Evolutionary conservation across 257 asterid species (phyloP).

Genomic region (Voacanga thouarsii): DNA sequence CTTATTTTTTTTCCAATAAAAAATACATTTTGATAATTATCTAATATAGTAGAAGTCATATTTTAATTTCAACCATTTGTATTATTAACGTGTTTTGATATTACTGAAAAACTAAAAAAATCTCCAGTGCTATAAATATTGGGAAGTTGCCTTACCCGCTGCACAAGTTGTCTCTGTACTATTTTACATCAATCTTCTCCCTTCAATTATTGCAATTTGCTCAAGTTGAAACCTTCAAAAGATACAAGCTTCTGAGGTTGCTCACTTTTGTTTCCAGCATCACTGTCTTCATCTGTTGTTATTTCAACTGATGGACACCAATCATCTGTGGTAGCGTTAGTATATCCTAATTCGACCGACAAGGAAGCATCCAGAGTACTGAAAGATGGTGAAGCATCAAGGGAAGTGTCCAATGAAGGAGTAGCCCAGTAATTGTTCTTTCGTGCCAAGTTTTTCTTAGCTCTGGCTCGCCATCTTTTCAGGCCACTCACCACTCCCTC

Average conservation of each 20-base stretch:
- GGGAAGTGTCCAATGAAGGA: slow-evolving; percentile 30
- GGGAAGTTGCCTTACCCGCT: too few relatives aligned
- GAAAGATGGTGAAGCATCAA: slow-evolving; percentile 37
- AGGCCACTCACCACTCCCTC: slow-evolving; percentile 45
- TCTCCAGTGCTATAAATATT: too few relatives aligned
- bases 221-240: slow-evolving; percentile 39
- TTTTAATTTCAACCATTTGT: too few relatives aligned
- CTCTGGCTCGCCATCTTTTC: slow-evolving; percentile 58
- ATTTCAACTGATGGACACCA: slow-evolving; percentile 9
- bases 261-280: slow-evolving; percentile 14
- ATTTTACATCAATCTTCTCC: neutral
- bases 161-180: neutral
- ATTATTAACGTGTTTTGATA: too few relatives aligned
- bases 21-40: too few relatives aligned
- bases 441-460: slow-evolving; percentile 48
- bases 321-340: slow-evolving; percentile 22
- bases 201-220: slow-evolving; percentile 8
- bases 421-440: slow-evolving; percentile 20
- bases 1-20: too few relatives aligned
- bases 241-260: slow-evolving; percentile 32
- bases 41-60: too few relatives aligned
- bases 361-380: slow-evolving; percentile 33
- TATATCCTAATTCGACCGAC: slow-evolving; percentile 31
- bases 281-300: slow-evolving; percentile 22
- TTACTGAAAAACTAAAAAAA: too few relatives aligned